Evolutionary conservation across 2,329 filamentous ascomycete genomes (phyloP).

Genomic region (Hortaea werneckii): DNA sequence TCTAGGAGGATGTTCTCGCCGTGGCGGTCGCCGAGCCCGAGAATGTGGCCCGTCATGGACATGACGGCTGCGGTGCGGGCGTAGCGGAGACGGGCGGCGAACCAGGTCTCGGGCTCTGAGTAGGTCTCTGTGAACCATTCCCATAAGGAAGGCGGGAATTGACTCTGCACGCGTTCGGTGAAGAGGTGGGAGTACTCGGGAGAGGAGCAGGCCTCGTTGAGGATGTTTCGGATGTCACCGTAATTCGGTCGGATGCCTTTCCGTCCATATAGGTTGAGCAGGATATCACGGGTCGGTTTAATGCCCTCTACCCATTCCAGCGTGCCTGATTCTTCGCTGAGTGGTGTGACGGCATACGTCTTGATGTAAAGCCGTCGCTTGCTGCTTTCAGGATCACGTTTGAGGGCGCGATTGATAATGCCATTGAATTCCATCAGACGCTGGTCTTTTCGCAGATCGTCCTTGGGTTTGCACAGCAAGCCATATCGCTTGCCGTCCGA

Average conservation of each 20-base stretch:
- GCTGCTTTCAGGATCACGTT: conserved; percentile 82
- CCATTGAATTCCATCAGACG: conserved; percentile 98
- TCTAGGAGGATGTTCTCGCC: conserved; percentile 95
- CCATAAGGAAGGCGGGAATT: conserved; percentile 75
- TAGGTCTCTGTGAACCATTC: conserved; percentile 96
- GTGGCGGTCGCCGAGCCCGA: conserved; percentile 87
- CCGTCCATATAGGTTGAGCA: conserved; percentile 67
- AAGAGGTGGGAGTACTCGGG: conserved; percentile 60
- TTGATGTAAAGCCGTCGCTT: conserved; percentile 88
- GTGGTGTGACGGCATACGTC: conserved; percentile 89
- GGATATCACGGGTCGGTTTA: conserved; percentile 84
- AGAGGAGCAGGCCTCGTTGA: conserved; percentile 56
- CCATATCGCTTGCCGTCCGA: conserved; percentile 84
- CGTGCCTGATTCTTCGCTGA: conserved; percentile 95
- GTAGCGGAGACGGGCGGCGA: conserved; percentile 77
- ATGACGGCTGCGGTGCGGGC: conserved; percentile 93
- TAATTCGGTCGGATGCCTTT: conserved; percentile 62
- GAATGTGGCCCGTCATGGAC: conserved; percentile 97
- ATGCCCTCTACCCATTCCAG: conserved; percentile 98
- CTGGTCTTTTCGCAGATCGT: conserved; percentile 94
- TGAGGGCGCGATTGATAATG: conserved; percentile 92
- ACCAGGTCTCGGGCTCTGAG: conserved; percentile 86
- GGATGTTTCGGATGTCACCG: conserved; percentile 47
- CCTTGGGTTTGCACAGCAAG: conserved; percentile 92
- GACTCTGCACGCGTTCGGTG: conserved; percentile 51